phyloP scores from a whole-genome alignment of 2,329 filamentous ascomycete genomes.

The Macrophomina phaseolina region DNA sequence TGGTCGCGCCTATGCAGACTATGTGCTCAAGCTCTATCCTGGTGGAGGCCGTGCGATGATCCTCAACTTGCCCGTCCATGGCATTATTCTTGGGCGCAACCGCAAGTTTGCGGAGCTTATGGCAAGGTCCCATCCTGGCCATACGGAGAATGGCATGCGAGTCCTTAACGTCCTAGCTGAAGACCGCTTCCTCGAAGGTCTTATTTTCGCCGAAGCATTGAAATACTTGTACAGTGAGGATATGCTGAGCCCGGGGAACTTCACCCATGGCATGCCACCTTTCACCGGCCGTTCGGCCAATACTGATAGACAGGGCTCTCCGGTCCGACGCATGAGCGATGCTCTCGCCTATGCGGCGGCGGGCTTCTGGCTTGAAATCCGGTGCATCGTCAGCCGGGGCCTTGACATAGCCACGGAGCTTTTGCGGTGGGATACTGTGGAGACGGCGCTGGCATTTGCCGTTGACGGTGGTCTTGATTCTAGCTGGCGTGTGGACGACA shows the following conservation, averaged over 20 bases:
- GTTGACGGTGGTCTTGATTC: slow-evolving; percentile 53
- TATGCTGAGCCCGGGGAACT: slow-evolving; percentile 36
- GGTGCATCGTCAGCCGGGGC: slow-evolving; percentile 62
- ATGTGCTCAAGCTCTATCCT: slow-evolving; percentile 41
- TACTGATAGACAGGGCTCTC: slow-evolving; percentile 35
- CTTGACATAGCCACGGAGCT: slow-evolving; percentile 64
- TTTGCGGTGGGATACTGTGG: slow-evolving; percentile 67
- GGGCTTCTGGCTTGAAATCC: slow-evolving; percentile 63
- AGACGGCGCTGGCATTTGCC: slow-evolving; percentile 65
- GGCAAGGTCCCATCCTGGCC: slow-evolving; percentile 24
- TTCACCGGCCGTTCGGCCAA: slow-evolving; percentile 36
- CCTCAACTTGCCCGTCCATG: slow-evolving; percentile 43
- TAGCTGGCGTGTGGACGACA: slow-evolving; percentile 37
- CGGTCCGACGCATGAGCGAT: slow-evolving; percentile 43
- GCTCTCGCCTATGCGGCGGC: slow-evolving; percentile 67
- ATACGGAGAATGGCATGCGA: slow-evolving; percentile 17
- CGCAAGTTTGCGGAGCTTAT: slow-evolving; percentile 41
- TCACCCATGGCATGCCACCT: slow-evolving; percentile 39
- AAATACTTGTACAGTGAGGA: slow-evolving; percentile 46
- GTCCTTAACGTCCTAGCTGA: slow-evolving; percentile 20
- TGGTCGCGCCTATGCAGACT: slow-evolving; percentile 45
- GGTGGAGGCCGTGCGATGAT: slow-evolving; percentile 35
- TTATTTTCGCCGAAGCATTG: slow-evolving; percentile 40
- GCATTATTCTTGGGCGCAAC: slow-evolving; percentile 43
- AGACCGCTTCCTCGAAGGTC: slow-evolving; percentile 26